Percentiles rank a stretch among this genome's conserved stretches.
Conservation (phyloP, 352 stramenopile genomes). For the Blastocystis sp. region DNA sequence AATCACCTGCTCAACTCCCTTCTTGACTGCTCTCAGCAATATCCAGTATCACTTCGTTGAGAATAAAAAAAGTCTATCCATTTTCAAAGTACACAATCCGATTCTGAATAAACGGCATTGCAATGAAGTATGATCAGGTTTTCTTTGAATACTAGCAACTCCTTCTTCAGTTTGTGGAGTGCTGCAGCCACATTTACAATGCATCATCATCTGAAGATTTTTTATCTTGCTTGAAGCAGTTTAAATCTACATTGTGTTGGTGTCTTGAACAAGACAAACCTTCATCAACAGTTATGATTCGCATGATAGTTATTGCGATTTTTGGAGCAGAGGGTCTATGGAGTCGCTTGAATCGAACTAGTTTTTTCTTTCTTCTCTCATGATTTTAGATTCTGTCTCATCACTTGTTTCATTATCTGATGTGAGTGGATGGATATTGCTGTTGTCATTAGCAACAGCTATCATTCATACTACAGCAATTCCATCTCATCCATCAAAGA, state of each 20-base stretch:
- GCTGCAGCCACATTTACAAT: not conserved
- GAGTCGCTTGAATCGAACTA: not conserved
- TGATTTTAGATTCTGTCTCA: not conserved
- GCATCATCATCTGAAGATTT: not conserved
- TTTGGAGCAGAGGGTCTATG: not conserved
- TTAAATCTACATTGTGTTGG: not conserved
- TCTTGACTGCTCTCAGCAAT: not conserved
- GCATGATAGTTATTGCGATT: slow-evolving; percentile 3
- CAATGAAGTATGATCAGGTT: not conserved
- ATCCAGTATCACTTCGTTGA: not conserved
- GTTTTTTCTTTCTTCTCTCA: not conserved
- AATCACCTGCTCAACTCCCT: not conserved
- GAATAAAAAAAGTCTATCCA: not conserved
- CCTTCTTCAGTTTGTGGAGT: not conserved
- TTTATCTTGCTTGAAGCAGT: not conserved
- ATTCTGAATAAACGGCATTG: slow-evolving; percentile 6
- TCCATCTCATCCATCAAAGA: not conserved
- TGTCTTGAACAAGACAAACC: slow-evolving; percentile 12
- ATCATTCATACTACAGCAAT: not conserved
- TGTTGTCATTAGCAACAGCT: not conserved
- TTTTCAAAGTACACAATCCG: not conserved
- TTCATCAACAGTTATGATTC: not conserved
- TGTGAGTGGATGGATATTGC: not conserved
- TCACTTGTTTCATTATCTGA: not conserved
- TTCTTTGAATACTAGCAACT: not conserved